Conservation (phyloP, 2,329 filamentous ascomycete genomes). For the Neonectria magnoliae region DNA sequence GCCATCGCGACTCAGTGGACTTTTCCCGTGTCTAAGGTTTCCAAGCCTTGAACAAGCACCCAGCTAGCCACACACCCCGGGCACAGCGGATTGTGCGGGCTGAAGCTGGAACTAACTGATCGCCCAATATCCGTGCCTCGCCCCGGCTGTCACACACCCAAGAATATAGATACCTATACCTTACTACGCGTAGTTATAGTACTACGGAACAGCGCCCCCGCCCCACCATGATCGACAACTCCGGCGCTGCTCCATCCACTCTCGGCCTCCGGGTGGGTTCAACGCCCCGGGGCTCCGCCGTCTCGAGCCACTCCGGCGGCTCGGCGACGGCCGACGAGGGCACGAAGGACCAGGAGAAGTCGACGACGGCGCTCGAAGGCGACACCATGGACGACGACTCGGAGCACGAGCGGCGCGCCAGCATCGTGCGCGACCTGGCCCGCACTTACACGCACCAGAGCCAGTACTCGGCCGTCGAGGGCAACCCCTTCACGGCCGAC, state of each 20-base stretch:
- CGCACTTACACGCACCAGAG: conserved; percentile 61
- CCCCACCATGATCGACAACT: conserved; percentile 5
- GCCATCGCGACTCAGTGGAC: neutral
- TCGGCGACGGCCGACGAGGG: conserved; percentile 1
- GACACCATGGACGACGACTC: conserved; percentile 51
- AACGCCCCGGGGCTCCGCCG: conserved; percentile 1
- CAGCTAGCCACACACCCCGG: no score
- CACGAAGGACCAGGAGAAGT: conserved; percentile 4
- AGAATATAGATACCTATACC: no score
- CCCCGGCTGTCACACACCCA: neutral
- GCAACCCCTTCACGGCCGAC: conserved; percentile 42
- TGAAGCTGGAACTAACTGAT: neutral
- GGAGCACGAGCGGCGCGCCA: conserved; percentile 45
- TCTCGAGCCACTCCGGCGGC: neutral
- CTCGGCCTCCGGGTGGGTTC: conserved; percentile 12
- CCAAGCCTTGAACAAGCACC: no score
- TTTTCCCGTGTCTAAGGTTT: neutral
- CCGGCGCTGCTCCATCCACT: conserved; percentile 5
- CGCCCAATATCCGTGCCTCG: neutral
- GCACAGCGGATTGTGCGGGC: neutral
- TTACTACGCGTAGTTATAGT: no score
- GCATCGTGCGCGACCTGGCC: conserved; percentile 61
- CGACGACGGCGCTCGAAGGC: conserved; percentile 4
- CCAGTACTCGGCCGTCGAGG: conserved; percentile 56
- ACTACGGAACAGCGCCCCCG: neutral